Evolutionary conservation across 805 yeast species (phyloP).

Genomic region (Sugiyamaella smithiae): DNA sequence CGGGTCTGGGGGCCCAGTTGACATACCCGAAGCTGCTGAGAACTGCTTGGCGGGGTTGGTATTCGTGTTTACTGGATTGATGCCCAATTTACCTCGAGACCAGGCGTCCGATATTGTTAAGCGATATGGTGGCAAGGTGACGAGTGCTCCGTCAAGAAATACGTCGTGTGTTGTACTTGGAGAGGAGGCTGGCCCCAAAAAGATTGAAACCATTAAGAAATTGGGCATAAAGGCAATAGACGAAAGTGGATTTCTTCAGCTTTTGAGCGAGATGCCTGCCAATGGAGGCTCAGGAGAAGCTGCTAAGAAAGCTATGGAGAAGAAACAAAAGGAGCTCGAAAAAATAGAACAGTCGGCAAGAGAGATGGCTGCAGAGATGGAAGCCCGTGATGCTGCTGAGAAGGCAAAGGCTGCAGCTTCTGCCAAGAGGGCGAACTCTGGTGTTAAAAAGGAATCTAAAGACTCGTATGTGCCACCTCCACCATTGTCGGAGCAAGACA

Average conservation of each 20-base stretch:
- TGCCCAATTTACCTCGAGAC: conserved; percentile 76
- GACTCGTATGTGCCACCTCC: neutral
- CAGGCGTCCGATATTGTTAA: conserved; percentile 75
- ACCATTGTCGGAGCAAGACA: conserved; percentile 26
- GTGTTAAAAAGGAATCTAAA: neutral
- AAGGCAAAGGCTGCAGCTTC: conserved; percentile 20
- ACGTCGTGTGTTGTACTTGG: conserved; percentile 91
- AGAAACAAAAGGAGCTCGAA: conserved; percentile 65
- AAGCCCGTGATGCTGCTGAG: conserved; percentile 16
- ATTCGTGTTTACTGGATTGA: conserved; percentile 87
- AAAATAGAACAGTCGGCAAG: conserved; percentile 52
- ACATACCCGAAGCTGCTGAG: conserved; percentile 77
- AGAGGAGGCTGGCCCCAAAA: conserved; percentile 95
- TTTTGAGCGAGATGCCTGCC: conserved; percentile 77
- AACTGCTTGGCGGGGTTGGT: conserved; percentile 86
- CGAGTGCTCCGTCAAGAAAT: conserved; percentile 73
- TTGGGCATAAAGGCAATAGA: conserved; percentile 75
- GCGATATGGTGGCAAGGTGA: conserved; percentile 86
- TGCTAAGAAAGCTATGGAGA: conserved; percentile 70
- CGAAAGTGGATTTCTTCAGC: conserved; percentile 79
- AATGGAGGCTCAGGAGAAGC: conserved; percentile 85
- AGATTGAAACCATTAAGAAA: conserved; percentile 73
- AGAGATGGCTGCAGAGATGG: conserved; percentile 46
- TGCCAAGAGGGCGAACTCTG: conserved; percentile 8
- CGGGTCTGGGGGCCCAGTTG: conserved; percentile 30